Evolutionary conservation across 768 basidiomycete species (phyloP).

Genomic region (Leccinum longicurvipes): DNA sequence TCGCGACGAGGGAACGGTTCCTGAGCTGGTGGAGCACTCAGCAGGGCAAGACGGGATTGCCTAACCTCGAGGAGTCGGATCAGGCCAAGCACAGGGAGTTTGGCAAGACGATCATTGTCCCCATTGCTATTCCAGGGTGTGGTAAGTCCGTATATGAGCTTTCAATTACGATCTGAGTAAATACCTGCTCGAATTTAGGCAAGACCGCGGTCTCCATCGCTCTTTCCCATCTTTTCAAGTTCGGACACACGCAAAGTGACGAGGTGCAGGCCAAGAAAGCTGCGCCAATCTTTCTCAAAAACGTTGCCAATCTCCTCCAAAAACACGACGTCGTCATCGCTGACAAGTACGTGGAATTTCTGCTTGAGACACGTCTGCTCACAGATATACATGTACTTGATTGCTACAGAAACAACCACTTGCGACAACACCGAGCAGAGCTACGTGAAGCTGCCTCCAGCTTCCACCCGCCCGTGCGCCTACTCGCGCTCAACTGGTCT

Average conservation of each 20-base stretch:
- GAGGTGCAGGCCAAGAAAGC: slow-evolving; percentile 78
- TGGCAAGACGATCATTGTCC: slow-evolving; percentile 81
- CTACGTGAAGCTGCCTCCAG: slow-evolving; percentile 54
- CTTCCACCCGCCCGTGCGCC: slow-evolving; percentile 54
- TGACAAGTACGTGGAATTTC: slow-evolving; percentile 64
- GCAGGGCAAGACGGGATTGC: slow-evolving; percentile 39
- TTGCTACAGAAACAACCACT: slow-evolving; percentile 79
- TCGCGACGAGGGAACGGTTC: slow-evolving; percentile 77
- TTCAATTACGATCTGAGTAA: not conserved
- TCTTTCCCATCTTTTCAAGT: slow-evolving; percentile 73
- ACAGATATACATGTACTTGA: not conserved
- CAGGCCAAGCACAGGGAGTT: slow-evolving; percentile 28
- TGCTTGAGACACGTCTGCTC: not conserved
- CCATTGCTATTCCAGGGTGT: slow-evolving; percentile 89
- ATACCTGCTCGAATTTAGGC: slow-evolving; percentile 42
- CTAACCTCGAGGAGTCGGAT: slow-evolving; percentile 23
- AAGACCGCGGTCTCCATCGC: slow-evolving; percentile 87
- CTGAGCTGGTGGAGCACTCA: slow-evolving; percentile 59
- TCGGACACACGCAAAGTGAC: slow-evolving; percentile 92
- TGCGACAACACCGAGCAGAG: slow-evolving; percentile 68
- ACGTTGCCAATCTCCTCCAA: slow-evolving; percentile 60
- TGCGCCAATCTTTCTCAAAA: slow-evolving; percentile 66
- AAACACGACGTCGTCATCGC: slow-evolving; percentile 81
- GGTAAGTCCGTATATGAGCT: slow-evolving; percentile 47
- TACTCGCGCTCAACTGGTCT: slow-evolving; percentile 82